Evolutionary conservation across 768 basidiomycete species (phyloP).

Genomic region (Leccinum barrowsii): DNA sequence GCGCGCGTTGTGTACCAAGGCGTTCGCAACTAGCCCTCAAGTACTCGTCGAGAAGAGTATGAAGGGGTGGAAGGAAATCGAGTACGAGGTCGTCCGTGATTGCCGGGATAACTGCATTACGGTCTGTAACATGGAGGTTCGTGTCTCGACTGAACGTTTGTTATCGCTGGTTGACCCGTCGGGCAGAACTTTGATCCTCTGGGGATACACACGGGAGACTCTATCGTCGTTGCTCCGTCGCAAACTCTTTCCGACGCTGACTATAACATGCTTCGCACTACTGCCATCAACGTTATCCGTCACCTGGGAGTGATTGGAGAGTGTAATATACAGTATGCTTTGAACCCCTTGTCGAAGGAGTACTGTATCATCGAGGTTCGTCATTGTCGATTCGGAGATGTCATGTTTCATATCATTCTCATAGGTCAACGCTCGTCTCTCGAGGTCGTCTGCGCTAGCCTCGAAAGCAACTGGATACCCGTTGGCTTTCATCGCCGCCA

Average conservation of each 20-base stretch:
- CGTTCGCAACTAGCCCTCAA: conserved; percentile 96
- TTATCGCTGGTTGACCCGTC: background rate
- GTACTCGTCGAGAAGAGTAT: conserved; percentile 99
- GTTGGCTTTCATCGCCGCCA: conserved; percentile 96
- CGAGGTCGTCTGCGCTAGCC: conserved; percentile 94
- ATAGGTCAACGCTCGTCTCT: conserved; percentile 93
- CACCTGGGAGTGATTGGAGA: conserved; percentile 97
- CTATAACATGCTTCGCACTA: conserved; percentile 98
- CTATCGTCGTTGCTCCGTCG: conserved; percentile 96
- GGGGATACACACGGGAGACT: conserved; percentile 98
- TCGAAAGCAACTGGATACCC: conserved; percentile 99
- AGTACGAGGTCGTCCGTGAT: conserved; percentile 98
- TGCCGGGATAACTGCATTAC: conserved; percentile 98
- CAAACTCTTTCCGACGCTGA: conserved; percentile 99
- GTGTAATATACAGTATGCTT: conserved; percentile 98
- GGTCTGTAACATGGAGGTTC: conserved; percentile 99
- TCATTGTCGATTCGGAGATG: conserved; percentile 3
- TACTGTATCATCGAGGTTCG: conserved; percentile 96
- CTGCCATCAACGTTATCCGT: conserved; percentile 97
- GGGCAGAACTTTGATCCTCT: conserved; percentile 95
- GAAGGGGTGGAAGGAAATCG: conserved; percentile 99
- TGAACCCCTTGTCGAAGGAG: conserved; percentile 91
- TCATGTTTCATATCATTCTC: conserved; percentile 2
- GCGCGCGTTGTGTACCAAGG: conserved; percentile 83
- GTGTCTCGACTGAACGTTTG: conserved; percentile 22